Base-by-base conservation (phyloP, 176 grass and related monocot genomes). In the Melocanna baccifera region DNA sequence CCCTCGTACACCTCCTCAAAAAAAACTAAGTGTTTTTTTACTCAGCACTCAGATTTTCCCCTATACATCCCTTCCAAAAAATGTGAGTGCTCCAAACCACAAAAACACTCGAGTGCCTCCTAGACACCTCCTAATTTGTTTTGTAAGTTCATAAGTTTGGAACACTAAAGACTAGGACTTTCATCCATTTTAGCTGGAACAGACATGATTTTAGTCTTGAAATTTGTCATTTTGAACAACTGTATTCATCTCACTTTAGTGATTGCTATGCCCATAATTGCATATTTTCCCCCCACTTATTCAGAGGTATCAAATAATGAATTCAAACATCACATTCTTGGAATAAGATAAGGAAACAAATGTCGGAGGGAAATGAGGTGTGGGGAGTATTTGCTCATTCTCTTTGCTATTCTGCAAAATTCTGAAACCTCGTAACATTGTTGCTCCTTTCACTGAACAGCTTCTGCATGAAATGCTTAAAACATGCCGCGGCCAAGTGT, bases 401-500 rank as follows among this genome's bases (percentile, higher is more conserved):
- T 71, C 22, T 20, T 30, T 7, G 47, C 30, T 34, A 32, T 25
- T 61, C 8, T 81, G 19, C 22, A 47, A 20, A 36, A 16, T 26
- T 81, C 40, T 53, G 48, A 15, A 83, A 59, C 69, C 72, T 73
- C 18, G 39, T 43, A 78, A n/a, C 57, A 19, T 29, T 78, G 19
- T 48, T 41, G 25, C 6, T 30, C 65, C 4, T 56, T 85, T 46
- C 56, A 47, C 42, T 90, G 63, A n/a, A 70, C 86, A 98, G 91
- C 77, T 98, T 96, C 81, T 98, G 91, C 70, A 86, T 96, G 77
- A 95, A 94, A 89, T 98, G 93, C 83, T 77, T 96, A 69, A 98
- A 94, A 69, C 69, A 73, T 61, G 87, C 93, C 14, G 86, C 93
- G 25, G 52, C 80, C 18, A 98, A 96, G 67, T 98, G 96, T 26